phyloP scores from a whole-genome alignment of 1,139 yeast genomes.

The Yamadazyma membranifaciens region DNA sequence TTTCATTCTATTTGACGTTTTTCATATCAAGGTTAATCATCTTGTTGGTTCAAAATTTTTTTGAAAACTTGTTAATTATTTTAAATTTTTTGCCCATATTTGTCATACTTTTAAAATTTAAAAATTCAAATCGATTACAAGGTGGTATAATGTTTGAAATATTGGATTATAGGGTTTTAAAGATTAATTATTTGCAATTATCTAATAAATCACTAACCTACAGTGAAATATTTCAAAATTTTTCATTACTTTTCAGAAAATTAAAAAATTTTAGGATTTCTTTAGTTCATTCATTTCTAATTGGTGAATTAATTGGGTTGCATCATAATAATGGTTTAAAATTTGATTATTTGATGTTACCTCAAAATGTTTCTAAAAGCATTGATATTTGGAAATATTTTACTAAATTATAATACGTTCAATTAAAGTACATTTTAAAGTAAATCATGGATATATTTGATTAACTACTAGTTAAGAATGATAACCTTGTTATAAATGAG shows the following conservation, averaged over 20 bases:
- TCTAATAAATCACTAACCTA: slow-evolving; percentile 41
- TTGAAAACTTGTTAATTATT: slow-evolving; percentile 63
- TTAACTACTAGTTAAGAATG: too few relatives aligned
- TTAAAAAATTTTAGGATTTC: slow-evolving; percentile 31
- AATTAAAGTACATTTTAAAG: too few relatives aligned
- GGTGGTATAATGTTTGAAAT: slow-evolving; percentile 67
- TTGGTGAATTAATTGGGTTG: slow-evolving; percentile 32
- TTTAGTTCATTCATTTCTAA: slow-evolving; percentile 25
- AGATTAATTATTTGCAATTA: slow-evolving; percentile 26
- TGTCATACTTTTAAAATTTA: slow-evolving; percentile 71
- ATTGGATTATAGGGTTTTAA: slow-evolving; percentile 11
- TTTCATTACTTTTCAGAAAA: slow-evolving; percentile 28
- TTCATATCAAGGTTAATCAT: slow-evolving; percentile 56
- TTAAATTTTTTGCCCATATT: slow-evolving; percentile 86
- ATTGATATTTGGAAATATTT: slow-evolving; percentile 31
- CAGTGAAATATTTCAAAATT: slow-evolving; percentile 37
- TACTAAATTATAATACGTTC: neutral
- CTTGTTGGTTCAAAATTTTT: slow-evolving; percentile 47
- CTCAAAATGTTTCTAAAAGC: slow-evolving; percentile 32
- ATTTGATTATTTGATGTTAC: slow-evolving; percentile 43
- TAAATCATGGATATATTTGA: too few relatives aligned
- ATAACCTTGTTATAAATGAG: too few relatives aligned
- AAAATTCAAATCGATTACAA: slow-evolving; percentile 85
- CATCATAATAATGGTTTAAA: slow-evolving; percentile 31
- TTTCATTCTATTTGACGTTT: slow-evolving; percentile 80